Evolutionary conservation across 129 eudicot genomes (phyloP).

Genomic region (Gnaphalium uliginosum): DNA sequence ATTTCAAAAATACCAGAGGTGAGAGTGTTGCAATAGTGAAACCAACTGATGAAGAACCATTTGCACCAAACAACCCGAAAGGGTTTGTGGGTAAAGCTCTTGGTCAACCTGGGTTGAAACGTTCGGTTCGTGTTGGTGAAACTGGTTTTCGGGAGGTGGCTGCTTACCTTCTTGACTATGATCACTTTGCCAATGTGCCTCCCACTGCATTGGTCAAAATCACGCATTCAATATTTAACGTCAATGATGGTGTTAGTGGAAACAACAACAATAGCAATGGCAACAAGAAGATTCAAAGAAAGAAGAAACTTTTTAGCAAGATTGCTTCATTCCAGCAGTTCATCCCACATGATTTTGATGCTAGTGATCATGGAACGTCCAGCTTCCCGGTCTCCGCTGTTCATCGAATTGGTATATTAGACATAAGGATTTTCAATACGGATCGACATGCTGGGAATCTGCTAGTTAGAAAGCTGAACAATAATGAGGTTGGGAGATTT

Average conservation of each 20-base stretch:
- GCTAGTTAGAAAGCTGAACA: conserved; percentile 62
- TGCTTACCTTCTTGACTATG: conserved; percentile 79
- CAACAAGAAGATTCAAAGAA: conserved; percentile 41
- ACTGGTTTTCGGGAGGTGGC: conserved; percentile 87
- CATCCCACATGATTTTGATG: conserved; percentile 90
- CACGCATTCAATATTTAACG: conserved; percentile 79
- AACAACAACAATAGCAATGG: conserved; percentile 18
- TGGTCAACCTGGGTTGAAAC: conserved; percentile 86
- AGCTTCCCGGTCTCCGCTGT: conserved; percentile 88
- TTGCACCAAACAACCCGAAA: conserved; percentile 90
- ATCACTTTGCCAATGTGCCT: conserved; percentile 87
- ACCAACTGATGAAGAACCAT: conserved; percentile 95
- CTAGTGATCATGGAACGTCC: conserved; percentile 95
- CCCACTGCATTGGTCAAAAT: conserved; percentile 90
- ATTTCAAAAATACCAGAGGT: conserved; percentile 60
- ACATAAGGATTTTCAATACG: conserved; percentile 85
- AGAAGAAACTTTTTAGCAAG: conserved; percentile 67
- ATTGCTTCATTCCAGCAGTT: conserved; percentile 91
- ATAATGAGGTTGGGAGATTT: conserved; percentile 57
- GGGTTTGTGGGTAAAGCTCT: conserved; percentile 88
- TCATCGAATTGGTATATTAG: conserved; percentile 94
- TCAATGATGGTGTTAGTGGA: conserved; percentile 69
- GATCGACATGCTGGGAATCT: conserved; percentile 93
- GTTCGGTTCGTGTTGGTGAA: conserved; percentile 89
- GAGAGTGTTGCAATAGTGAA: conserved; percentile 85